Conservation (phyloP, 768 basidiomycete species). For the Lentinula detonsa region DNA sequence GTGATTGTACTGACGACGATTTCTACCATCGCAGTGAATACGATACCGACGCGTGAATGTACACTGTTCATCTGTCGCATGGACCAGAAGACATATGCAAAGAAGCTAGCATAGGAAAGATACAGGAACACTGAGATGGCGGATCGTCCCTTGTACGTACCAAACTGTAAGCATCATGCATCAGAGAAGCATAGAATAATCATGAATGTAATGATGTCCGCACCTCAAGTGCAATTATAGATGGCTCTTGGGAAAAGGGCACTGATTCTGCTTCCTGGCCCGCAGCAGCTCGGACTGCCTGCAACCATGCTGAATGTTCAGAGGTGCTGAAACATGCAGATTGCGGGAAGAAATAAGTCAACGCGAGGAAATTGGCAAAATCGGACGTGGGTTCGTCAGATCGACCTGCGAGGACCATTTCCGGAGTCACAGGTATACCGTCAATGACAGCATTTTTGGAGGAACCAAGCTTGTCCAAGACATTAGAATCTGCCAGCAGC, state of each 20-base stretch:
- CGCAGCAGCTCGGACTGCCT: conserved; percentile 39
- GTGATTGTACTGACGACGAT: conserved; percentile 91
- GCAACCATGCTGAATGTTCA: conserved; percentile 61
- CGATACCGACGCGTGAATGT: conserved; percentile 86
- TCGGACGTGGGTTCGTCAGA: conserved; percentile 53
- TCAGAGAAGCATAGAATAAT: conserved; percentile 8
- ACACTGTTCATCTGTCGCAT: conserved; percentile 76
- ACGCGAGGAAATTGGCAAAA: conserved; percentile 63
- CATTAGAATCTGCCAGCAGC: conserved; percentile 46
- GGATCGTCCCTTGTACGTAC: conserved; percentile 42
- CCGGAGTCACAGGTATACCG: conserved; percentile 59
- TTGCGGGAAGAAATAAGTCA: conserved; percentile 82
- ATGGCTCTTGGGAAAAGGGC: conserved; percentile 27
- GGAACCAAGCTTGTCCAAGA: conserved; percentile 52
- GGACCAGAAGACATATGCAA: conserved; percentile 69
- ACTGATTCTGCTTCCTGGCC: conserved; percentile 23
- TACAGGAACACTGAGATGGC: conserved; percentile 69
- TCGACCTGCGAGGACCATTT: conserved; percentile 75
- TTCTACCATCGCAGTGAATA: conserved; percentile 90
- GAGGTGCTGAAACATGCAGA: conserved; percentile 57
- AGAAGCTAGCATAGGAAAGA: conserved; percentile 70
- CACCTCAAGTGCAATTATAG: conserved; percentile 43
- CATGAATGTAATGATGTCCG: conserved; percentile 7
- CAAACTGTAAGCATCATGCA: conserved; percentile 40
- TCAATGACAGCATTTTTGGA: conserved; percentile 50